Base-by-base conservation (phyloP, 2,329 filamentous ascomycete species). In the Fusarium penzigii region DNA sequence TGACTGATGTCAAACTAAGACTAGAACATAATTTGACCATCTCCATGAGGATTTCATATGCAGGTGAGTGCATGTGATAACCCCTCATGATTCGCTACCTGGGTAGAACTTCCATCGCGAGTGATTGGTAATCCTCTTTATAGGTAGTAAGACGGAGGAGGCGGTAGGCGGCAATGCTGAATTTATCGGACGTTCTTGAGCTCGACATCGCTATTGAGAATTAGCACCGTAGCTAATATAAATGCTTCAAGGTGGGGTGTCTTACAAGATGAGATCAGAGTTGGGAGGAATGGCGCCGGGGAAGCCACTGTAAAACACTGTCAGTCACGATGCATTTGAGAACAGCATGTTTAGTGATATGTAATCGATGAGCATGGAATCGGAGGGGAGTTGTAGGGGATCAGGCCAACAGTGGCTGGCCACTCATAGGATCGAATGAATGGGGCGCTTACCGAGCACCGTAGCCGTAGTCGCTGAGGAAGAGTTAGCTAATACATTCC, bases 201-300 rank as follows among this genome's bases (percentile, higher is more conserved):
- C 72, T 87, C 76, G 59, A 90, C 85, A 61, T 89, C 85, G 70
- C 86, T 89, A 62, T 42, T 36, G 12, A n/a, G 6, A 42, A 20
- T 8, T 14, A 36, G 32, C 13, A 36, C 13, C 13, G n/a, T n/a
- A n/a, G 46, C 61, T 51, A 64, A 55, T 39, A 48, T 38, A 6
- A 16, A n/a, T 0, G 13, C 11, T 20, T 25, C 8, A 17, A 7
- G n/a, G 20, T n/a, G 11, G 41, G 42, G 11, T 40, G 32, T 29
- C 89, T 80, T 81, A 94, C 90, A 95, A 95, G 76, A 95, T 81
- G 57, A 96, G 80, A 60, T 80, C 84, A n/a, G 90, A 77, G 65
- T 87, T 83, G 39, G 85, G 73, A 55, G 91, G 91, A 58, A 96
- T 95, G 65, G 86, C 78, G 51, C 85, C 86, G 34, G 88, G 84